Base-by-base conservation (phyloP, 257 asterid species). In the Nicotiana undulata region DNA sequence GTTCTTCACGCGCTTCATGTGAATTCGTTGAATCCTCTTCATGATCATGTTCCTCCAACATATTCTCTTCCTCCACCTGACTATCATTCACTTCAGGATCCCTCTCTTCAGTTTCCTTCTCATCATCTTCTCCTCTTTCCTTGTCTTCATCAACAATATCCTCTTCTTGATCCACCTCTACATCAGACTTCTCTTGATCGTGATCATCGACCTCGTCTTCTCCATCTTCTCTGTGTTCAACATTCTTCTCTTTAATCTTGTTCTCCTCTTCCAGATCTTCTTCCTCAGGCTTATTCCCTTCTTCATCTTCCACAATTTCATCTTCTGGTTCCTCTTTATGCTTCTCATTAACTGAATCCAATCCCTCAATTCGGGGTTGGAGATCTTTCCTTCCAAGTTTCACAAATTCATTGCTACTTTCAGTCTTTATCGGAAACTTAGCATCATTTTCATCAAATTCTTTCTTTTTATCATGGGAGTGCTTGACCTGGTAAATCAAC, bases 401-500 rank as follows among this genome's bases (percentile, higher is more conserved):
- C 64, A 82, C 12, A 24, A 74, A 44, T 53, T 82, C 95, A 15
- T 82, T 83, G 77, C 75, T 80, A 51, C 32, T 63, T 46, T 59
- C 81, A 37, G 80, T 74, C 59, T 61, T 79, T 55, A 79, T 84
- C 16, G 88, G 83, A 34, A 55, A 63, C 74, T 86, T 88, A 11
- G 82, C 82, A 29, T 93, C 95, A 59, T 81, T 81, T 84, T 93
- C 96, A 44, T 89, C 93, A 65, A 91, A 91, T 82, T 91, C 94
- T 74, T 87, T 91, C 87, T 88, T 91, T 87, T 90, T 90, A 81
- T 91, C 91, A 81, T 89, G 96, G 77, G 98, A 94, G 86, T 81
- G 98, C 79, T 93, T 93, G 85, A 94, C 89, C 90, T 92, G 98
- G 96, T 91, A 96, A 84, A 96, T 74, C 87, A 96, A 83, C 99